Percentiles rank a stretch among this genome's conserved stretches.
Conservation (phyloP, 139 green algal genomes). For the Limnomonas spitsbergensis region DNA sequence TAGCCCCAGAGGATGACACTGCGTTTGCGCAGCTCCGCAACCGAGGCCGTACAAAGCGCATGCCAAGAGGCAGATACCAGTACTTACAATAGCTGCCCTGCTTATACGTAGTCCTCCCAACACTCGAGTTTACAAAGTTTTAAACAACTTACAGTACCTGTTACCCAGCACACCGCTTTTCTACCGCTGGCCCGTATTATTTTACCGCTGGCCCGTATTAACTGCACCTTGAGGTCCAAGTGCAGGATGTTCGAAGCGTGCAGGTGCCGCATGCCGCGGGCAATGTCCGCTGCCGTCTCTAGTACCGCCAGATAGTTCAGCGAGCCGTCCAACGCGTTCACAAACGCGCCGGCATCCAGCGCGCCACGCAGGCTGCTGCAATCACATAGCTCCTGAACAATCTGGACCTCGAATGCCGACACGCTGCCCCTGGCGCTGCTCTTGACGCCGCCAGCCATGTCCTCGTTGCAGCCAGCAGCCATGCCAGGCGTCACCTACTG, state of each 20-base stretch:
- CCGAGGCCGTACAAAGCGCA: too few species aligned
- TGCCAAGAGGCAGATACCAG: too few species aligned
- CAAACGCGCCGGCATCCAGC: conserved; percentile 34
- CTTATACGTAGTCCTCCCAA: too few species aligned
- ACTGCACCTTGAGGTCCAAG: conserved; percentile 51
- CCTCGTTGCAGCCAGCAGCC: background rate
- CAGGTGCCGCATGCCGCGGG: conserved; percentile 53
- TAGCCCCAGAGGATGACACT: too few species aligned
- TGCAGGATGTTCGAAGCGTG: conserved; percentile 55
- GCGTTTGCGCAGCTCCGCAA: too few species aligned
- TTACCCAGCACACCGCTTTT: too few species aligned
- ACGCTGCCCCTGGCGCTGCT: background rate
- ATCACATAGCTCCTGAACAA: conserved; percentile 60
- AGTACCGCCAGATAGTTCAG: conserved; percentile 42
- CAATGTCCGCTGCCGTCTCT: conserved; percentile 50
- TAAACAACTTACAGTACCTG: too few species aligned
- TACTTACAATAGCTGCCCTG: too few species aligned
- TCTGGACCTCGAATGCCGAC: conserved; percentile 39
- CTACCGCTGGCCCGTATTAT: background rate
- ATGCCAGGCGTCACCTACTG: background rate
- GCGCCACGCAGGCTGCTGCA: conserved; percentile 40
- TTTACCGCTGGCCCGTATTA: background rate
- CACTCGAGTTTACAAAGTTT: too few species aligned
- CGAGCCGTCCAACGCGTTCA: background rate
- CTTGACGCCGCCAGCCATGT: background rate